Evolutionary conservation across 805 yeast species (phyloP), one percentile per base, ranked within the genome.

Genomic region (Saccharomycopsis selenospora): DNA sequence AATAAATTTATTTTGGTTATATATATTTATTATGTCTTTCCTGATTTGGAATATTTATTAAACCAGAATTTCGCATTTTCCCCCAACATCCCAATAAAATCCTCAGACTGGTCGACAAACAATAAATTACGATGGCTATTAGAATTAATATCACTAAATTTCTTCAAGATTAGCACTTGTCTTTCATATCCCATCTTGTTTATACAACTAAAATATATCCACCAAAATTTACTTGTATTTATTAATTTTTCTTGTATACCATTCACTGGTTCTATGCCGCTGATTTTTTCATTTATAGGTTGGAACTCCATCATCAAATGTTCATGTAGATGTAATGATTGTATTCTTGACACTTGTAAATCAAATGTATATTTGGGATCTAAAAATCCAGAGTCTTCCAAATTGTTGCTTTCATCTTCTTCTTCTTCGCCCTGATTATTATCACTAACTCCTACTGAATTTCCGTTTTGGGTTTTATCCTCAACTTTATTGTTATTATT

Each of bases 141-240:
- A 18, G 40, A 48, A 8, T 38, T 43, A 13, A 13, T 20, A 24
- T 38, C 38, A 20, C 51, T 40, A 26, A 50, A 50, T 29, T 50
- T 50, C 22, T 50, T 50, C 41, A 50, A 36, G 8, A 50, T 36
- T 20, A 47, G 48, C 29, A 50, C 51, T 17, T 41, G 40, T 17
- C 45, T 36, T 17, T 50, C 53, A n/a, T 22, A 30, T 7, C 27
- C 24, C 22, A 22, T n/a, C 5, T n/a, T 11, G 17, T 11, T 30
- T 20, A 43, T 17, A 18, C 28, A 14, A 28, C 26, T 47, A 22
- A 27, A 49, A 23, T 49, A 52, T n/a, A 52, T 47, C 53, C 55
- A 52, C 55, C 55, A 52, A 30, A 49, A 46, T 27, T 52, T 52
- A n/a, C 49, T 50, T 8, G 55, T 52, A 36, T 44, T 52, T 10